Evolutionary conservation across 2,329 filamentous ascomycete species (phyloP).

Genomic region (Paracoccidioides brasiliensis): DNA sequence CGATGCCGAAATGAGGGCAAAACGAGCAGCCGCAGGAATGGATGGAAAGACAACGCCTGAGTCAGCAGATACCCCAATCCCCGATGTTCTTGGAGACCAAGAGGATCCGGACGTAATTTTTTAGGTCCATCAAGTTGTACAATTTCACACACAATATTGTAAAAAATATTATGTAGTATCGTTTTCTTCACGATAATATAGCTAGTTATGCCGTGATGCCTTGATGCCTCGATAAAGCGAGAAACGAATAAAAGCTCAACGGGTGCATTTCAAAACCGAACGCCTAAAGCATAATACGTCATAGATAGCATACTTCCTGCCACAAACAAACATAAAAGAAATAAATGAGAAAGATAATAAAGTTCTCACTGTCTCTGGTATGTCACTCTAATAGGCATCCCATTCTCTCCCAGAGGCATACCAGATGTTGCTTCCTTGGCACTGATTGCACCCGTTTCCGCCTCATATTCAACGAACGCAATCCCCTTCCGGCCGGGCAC

Average conservation of each 20-base stretch:
- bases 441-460: constrained; percentile 73
- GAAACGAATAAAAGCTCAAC: background rate
- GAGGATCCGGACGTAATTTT: constrained; percentile 76
- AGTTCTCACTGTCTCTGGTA: constrained; percentile 70
- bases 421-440: constrained; percentile 89
- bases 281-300: constrained; percentile 8
- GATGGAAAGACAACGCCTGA: background rate
- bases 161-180: background rate
- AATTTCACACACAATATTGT: background rate
- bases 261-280: constrained; percentile 5
- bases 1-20: constrained; percentile 63
- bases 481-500: constrained; percentile 80
- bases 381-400: constrained; percentile 80
- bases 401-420: constrained; percentile 61
- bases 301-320: background rate
- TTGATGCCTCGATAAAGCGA: background rate
- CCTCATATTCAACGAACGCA: constrained; percentile 93
- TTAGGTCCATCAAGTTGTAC: constrained; percentile 24
- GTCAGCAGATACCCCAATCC: constrained; percentile 2
- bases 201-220: background rate
- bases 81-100: constrained; percentile 54
- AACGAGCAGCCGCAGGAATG: constrained; percentile 39
- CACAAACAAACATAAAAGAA: background rate
- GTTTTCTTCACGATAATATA: background rate
- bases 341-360: constrained; percentile 6